Base-by-base conservation (phyloP, 2,329 filamentous ascomycete species). In the Mollisiaceae sp. region DNA sequence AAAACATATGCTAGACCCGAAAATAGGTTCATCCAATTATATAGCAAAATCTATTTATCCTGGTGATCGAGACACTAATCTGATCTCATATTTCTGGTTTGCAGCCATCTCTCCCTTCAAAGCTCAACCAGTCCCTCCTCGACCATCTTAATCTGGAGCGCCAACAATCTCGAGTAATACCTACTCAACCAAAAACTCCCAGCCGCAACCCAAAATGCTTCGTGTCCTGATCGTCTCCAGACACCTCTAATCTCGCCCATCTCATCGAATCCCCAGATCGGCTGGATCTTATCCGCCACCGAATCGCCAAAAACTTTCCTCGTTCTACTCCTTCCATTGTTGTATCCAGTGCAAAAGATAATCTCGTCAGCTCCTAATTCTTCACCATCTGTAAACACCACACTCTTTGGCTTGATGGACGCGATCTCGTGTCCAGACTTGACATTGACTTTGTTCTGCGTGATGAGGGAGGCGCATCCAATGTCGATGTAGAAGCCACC, bases 401-500 rank as follows among this genome's bases (percentile, higher is more conserved):
- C 67, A 45, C 71, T 75, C 3, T 75, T 69, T 5, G 74, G 70
- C 0, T 77, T 77, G 59, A 85, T 80, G 1, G 75, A 73, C 2
- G 75, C 69, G 66, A 85, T 83, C 1, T 79, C 80, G 3, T 78
- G 79, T 15, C 75, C 78, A 43, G 79, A 77, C 57, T 80, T 79
- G n/a, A 86, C 73, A 59, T 82, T 82, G 68, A 86, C 81, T 69
- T 83, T 82, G 6, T 83, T 82, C 24, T 83, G 79, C 32, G 77
- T 76, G 64, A 86, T 84, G 35, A 85, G 77, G 65, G 81, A 75
- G 14, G 80, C 82, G 11, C 78, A 80, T 1, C 85, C 84, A 15
- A 85, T 82, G 64, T 86, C 82, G 66, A 86, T 82, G 69, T 86
- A 86, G 69, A 85, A 86, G 0, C 85, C 83, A 1, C 85, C 85